Percentiles rank a stretch among this genome's conserved stretches.
phyloP scores from a whole-genome alignment of 257 asterid species.

The Thymus mandschuricus region DNA sequence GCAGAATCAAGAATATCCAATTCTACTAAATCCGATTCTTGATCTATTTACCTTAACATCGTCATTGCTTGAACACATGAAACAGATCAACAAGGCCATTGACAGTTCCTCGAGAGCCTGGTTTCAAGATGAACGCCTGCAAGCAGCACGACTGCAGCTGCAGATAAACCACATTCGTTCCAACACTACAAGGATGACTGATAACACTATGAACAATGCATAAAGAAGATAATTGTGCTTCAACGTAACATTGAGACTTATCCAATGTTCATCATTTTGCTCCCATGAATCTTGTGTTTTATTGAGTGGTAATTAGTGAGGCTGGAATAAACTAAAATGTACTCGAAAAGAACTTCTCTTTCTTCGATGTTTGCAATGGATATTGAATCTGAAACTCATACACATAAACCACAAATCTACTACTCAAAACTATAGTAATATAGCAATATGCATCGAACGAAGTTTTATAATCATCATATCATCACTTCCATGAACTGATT shows the following conservation, averaged over 20 bases:
- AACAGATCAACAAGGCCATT: slow-evolving; percentile 73
- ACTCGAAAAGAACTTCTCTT: slow-evolving; percentile 2
- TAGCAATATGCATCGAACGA: too few relatives aligned
- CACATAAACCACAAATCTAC: neutral
- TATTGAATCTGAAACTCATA: neutral
- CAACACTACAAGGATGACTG: slow-evolving; percentile 13
- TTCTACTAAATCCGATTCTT: neutral
- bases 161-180: slow-evolving; percentile 29
- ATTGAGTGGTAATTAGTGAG: slow-evolving; percentile 6
- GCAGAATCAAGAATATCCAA: neutral
- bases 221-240: neutral
- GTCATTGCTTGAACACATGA: neutral
- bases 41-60: neutral
- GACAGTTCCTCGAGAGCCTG: slow-evolving; percentile 79
- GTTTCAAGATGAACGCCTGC: slow-evolving; percentile 45
- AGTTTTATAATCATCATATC: too few relatives aligned
- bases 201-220: neutral
- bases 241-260: neutral
- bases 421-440: too few relatives aligned
- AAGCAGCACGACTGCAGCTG: slow-evolving; percentile 45
- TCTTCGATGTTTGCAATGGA: neutral
- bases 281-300: slow-evolving; percentile 21
- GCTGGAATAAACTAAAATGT: slow-evolving; percentile 33
- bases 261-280: neutral
- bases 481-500: neutral